A percentile compares a stretch with the other conserved stretches of the same genome.
Conservation (phyloP, 1,284 basidiomycete genomes). For the Puccinia sorghi region DNA sequence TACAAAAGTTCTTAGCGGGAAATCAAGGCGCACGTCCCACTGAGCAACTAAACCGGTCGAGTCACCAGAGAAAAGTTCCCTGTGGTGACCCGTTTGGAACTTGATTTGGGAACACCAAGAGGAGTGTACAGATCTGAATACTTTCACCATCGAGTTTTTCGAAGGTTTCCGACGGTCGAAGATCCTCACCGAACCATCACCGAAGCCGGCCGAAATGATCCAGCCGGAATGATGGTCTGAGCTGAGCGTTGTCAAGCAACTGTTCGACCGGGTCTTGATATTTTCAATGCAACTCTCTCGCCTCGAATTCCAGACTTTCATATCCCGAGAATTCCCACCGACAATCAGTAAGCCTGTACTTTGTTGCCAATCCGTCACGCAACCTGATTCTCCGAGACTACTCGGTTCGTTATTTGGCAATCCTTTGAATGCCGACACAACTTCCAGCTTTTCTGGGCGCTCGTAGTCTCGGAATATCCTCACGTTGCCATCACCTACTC, state of each 20-base stretch:
- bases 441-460: constrained; percentile 1
- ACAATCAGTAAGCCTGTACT: constrained; percentile 78
- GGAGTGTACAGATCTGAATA: constrained; percentile 72
- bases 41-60: constrained; percentile 85
- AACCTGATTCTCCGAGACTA: constrained; percentile 31
- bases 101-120: constrained; percentile 90
- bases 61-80: constrained; percentile 87
- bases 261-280: constrained; percentile 82
- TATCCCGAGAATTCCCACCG: constrained; percentile 84
- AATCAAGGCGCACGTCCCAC: constrained; percentile 81
- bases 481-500: constrained; percentile 39
- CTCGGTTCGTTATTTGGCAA: constrained; percentile 47
- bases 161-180: constrained; percentile 88
- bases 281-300: constrained; percentile 83
- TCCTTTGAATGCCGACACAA: constrained; percentile 42
- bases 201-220: constrained; percentile 86
- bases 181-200: constrained; percentile 83
- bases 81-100: constrained; percentile 73
- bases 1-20: constrained; percentile 70
- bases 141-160: constrained; percentile 78
- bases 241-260: constrained; percentile 80
- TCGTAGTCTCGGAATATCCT: constrained; percentile 45
- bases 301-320: constrained; percentile 93
- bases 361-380: constrained; percentile 94
- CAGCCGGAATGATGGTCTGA: constrained; percentile 77